These are phyloP conservation scores for Aureobasidium mangrovei DNA, from an alignment of 2,329 filamentous ascomycete species.

Conservation along the genomic window DNA sequence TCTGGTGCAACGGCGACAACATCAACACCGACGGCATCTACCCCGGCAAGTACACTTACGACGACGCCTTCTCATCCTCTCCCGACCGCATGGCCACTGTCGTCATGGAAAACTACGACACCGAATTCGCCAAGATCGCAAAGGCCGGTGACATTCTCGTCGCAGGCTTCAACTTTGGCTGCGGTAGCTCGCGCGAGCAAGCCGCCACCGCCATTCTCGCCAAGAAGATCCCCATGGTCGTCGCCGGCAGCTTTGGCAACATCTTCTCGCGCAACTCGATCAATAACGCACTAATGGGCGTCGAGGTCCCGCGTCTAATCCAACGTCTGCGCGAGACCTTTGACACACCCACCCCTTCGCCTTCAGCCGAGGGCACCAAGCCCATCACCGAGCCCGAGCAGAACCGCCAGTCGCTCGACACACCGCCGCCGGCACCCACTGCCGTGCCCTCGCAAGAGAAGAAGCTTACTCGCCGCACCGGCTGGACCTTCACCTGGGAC, in stretches of 20 bases:
- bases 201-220: slow-evolving; percentile 81
- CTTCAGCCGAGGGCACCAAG: slow-evolving; percentile 24
- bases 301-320: slow-evolving; percentile 61
- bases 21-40: slow-evolving; percentile 92
- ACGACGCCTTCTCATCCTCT: slow-evolving; percentile 68
- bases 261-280: slow-evolving; percentile 74
- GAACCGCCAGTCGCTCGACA: slow-evolving; percentile 44
- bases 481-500: slow-evolving; percentile 80
- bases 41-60: slow-evolving; percentile 84
- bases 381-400: slow-evolving; percentile 43
- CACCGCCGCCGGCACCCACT: slow-evolving; percentile 34
- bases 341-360: slow-evolving; percentile 19
- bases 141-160: slow-evolving; percentile 72
- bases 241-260: slow-evolving; percentile 73
- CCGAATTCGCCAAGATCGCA: slow-evolving; percentile 55
- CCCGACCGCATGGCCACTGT: slow-evolving; percentile 75
- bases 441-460: slow-evolving; percentile 39
- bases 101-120: slow-evolving; percentile 92
- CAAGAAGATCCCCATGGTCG: slow-evolving; percentile 69
- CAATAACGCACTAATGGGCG: slow-evolving; percentile 67
- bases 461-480: slow-evolving; percentile 60
- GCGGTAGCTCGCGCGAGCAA: slow-evolving; percentile 72
- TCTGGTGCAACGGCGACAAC: slow-evolving; percentile 79
- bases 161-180: slow-evolving; percentile 81
- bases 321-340: slow-evolving; percentile 57